Evolutionary conservation across 768 basidiomycete species (phyloP).

Genomic region (Pulveroboletus sp.): DNA sequence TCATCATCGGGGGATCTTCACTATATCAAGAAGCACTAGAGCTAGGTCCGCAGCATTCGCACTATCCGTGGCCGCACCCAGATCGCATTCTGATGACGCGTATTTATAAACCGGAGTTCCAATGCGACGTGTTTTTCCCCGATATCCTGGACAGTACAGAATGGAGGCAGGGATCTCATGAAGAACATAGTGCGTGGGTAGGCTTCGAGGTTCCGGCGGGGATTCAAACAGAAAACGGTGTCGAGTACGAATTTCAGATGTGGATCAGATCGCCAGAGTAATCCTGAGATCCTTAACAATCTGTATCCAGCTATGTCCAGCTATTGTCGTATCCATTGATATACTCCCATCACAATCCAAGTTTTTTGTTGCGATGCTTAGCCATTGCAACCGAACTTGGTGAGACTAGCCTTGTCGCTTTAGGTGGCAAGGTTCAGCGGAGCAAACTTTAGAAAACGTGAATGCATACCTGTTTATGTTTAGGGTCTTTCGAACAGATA

Average conservation of each 20-base stretch:
- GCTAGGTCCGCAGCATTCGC: conserved; percentile 23
- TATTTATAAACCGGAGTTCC: conserved; percentile 68
- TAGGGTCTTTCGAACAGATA: conserved; percentile 89
- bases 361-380: not conserved
- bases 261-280: conserved; percentile 56
- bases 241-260: conserved; percentile 93
- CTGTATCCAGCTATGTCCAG: not conserved
- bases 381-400: not conserved
- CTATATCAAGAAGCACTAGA: conserved; percentile 69
- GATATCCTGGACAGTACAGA: conserved; percentile 49
- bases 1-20: conserved; percentile 91
- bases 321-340: not conserved
- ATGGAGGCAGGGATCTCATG: conserved; percentile 61
- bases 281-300: conserved; percentile 1
- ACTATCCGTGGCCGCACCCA: conserved; percentile 41
- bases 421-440: too few relatives aligned
- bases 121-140: conserved; percentile 86
- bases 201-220: conserved; percentile 76
- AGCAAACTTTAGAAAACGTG: too few relatives aligned
- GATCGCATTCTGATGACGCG: conserved; percentile 88
- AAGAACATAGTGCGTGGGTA: conserved; percentile 69
- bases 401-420: conserved; percentile 67
- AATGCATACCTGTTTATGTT: conserved; percentile 95
- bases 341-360: not conserved
- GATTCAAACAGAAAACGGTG: conserved; percentile 74